These are phyloP conservation scores for Microdochium bolleyi DNA, from an alignment of 2,329 filamentous ascomycete genomes.

Conservation along the genomic window DNA sequence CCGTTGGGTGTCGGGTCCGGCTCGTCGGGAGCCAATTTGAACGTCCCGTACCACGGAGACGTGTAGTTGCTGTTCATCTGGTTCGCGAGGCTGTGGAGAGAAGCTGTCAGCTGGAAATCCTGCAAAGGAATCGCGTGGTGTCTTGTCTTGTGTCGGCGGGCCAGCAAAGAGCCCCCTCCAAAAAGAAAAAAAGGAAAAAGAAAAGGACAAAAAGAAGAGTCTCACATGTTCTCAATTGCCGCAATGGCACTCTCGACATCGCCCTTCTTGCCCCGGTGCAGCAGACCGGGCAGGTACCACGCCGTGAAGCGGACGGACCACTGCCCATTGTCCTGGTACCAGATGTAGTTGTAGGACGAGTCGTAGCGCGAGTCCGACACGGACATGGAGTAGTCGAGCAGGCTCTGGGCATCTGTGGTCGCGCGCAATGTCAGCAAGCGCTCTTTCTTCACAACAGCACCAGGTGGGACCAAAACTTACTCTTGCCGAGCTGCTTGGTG, in stretches of 20 bases:
- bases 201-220: too few species aligned
- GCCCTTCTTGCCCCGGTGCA: slow-evolving; percentile 23
- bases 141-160: too few species aligned
- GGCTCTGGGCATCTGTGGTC: slow-evolving; percentile 21
- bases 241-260: slow-evolving; percentile 25
- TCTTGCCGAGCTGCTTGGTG: not conserved
- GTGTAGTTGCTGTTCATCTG: slow-evolving; percentile 27
- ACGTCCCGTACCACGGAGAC: slow-evolving; percentile 32
- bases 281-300: slow-evolving; percentile 29
- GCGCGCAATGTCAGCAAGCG: not conserved
- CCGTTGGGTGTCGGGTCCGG: slow-evolving; percentile 25
- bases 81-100: slow-evolving; percentile 13
- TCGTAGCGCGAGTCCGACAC: slow-evolving; percentile 30
- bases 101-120: slow-evolving; percentile 1
- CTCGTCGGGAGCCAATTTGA: slow-evolving; percentile 29
- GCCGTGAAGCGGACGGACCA: slow-evolving; percentile 34
- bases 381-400: slow-evolving; percentile 30
- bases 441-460: not conserved
- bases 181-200: too few species aligned
- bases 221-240: slow-evolving; percentile 25
- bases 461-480: not conserved
- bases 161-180: too few species aligned
- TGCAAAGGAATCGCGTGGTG: too few species aligned
- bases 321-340: slow-evolving; percentile 30
- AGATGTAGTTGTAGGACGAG: slow-evolving; percentile 30